Percentiles rank a stretch among this genome's conserved stretches.
Conservation (phyloP, 2,329 filamentous ascomycete species). For the Paraconiothyrium brasiliense region DNA sequence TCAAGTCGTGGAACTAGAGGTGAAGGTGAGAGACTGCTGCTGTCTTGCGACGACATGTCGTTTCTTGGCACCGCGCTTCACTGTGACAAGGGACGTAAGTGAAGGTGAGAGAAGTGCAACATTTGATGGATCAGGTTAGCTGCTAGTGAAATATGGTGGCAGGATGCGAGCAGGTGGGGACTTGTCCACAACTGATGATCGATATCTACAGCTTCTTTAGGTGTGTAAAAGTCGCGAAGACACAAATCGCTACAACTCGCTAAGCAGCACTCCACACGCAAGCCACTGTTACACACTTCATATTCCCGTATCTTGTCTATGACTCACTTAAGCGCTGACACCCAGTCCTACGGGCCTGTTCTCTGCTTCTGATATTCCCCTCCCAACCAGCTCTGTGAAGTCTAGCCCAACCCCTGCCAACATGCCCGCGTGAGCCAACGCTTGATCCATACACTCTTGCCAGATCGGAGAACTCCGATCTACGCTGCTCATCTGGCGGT, state of each 20-base stretch:
- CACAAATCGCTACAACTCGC: slow-evolving; percentile 8
- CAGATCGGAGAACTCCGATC: slow-evolving; percentile 79
- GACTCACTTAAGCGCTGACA: slow-evolving; percentile 23
- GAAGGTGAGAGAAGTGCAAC: not conserved
- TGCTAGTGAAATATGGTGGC: no score
- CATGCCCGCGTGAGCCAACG: slow-evolving; percentile 81
- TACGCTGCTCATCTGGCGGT: slow-evolving; percentile 85
- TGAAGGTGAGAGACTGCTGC: slow-evolving; percentile 22
- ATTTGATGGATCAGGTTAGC: not conserved
- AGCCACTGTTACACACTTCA: slow-evolving; percentile 2
- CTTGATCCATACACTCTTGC: slow-evolving; percentile 83
- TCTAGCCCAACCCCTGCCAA: slow-evolving; percentile 88
- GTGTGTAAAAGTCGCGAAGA: not conserved
- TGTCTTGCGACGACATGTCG: slow-evolving; percentile 19
- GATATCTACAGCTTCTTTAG: not conserved
- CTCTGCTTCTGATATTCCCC: slow-evolving; percentile 26
- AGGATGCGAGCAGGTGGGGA: no score
- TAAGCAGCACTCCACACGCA: slow-evolving; percentile 2
- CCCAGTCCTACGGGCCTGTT: slow-evolving; percentile 40
- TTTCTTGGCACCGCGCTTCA: slow-evolving; percentile 16
- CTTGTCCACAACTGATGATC: not conserved
- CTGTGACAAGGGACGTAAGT: not conserved
- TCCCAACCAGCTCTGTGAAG: slow-evolving; percentile 82
- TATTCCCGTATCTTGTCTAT: not conserved
- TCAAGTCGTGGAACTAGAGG: slow-evolving; percentile 6